Evolutionary conservation across 768 basidiomycete species (phyloP).

Genomic region (Tephrocybe sp.): DNA sequence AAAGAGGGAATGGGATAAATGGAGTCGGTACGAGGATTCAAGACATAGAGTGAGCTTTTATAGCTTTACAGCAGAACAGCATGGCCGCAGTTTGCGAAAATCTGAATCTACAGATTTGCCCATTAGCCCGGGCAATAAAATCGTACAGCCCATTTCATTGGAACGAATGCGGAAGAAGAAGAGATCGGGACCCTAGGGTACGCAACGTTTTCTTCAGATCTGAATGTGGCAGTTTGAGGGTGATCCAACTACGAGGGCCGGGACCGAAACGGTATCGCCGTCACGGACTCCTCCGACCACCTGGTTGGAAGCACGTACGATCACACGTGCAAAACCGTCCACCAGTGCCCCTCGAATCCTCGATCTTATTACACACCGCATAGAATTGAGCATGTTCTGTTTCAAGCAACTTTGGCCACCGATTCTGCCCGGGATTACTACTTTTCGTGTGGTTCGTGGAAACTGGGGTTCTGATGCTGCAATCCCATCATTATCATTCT

Average conservation of each 20-base stretch:
- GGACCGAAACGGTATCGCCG: slow-evolving; percentile 22
- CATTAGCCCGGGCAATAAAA: slow-evolving; percentile 13
- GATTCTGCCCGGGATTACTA: slow-evolving; percentile 20
- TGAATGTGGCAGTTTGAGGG: slow-evolving; percentile 8
- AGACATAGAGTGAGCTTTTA: slow-evolving; percentile 30
- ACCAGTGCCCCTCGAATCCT: slow-evolving; percentile 10
- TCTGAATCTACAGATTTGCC: slow-evolving; percentile 22
- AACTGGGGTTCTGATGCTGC: slow-evolving; percentile 20
- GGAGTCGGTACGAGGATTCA: slow-evolving; percentile 19
- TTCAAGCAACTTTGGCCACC: slow-evolving; percentile 16
- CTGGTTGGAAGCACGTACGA: slow-evolving; percentile 13
- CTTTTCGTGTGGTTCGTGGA: slow-evolving; percentile 17
- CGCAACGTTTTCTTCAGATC: slow-evolving; percentile 15
- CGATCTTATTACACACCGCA: slow-evolving; percentile 17
- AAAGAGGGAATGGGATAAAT: slow-evolving; percentile 22
- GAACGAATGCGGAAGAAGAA: slow-evolving; percentile 19
- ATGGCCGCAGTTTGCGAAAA: slow-evolving; percentile 28
- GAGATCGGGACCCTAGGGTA: slow-evolving; percentile 16
- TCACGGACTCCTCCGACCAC: slow-evolving; percentile 16
- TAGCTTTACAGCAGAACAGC: slow-evolving; percentile 28
- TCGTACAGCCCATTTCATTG: slow-evolving; percentile 13
- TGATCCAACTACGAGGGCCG: slow-evolving; percentile 18
- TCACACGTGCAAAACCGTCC: slow-evolving; percentile 19
- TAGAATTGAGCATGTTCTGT: slow-evolving; percentile 17
- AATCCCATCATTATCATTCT: slow-evolving; percentile 15